Base-by-base conservation (phyloP, 331 rosid species). In the Malus hybrid region DNA sequence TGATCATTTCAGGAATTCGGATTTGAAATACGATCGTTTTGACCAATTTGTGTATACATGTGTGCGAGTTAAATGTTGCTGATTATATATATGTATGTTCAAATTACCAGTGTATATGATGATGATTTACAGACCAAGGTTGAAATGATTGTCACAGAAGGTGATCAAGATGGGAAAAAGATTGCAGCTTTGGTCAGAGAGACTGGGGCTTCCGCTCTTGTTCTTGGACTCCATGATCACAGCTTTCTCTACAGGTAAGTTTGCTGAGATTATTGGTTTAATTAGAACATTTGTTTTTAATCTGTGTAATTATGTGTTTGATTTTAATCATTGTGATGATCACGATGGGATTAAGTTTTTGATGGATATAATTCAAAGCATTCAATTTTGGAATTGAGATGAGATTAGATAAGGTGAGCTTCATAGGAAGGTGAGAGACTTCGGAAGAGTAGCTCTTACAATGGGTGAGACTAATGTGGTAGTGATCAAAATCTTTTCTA, bases 191-290 rank as follows among this genome's bases (percentile, higher is more conserved):
- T 78, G n/a, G 96, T 92, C 5, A 78, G 80, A 70, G 88, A 92
- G 72, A 85, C 88, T 79, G 96, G 89, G 58, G 97, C 96, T 78
- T 91, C 96, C 0, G 69, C 78, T 77, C 92, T 94, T 63, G 96
- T 94, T 53, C 78, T 88, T 70, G 98, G 98, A 56, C 97, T 94
- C 80, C 98, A 91, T 82, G 89, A 86, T 79, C 89, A 79, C 72
- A 94, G 98, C 87, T 94, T 94, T 82, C 96, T 94, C 42, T 90
- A 90, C 90, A 90, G 79, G 98, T 91, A 84, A 88, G 91, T 4
- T 18, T 64, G 34, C 5, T 29, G 32, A 20, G 64, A 60, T 29
- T 58, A 9, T 58, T 10, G 13, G 14, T 10, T 24, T 22, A 22
- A 58, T 58, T 20, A 5, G 15, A 58, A 20, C 63, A 10, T 58